Evolutionary conservation across 106 monocot species (phyloP).

Genomic region (Acanthochlamys bracteata): DNA sequence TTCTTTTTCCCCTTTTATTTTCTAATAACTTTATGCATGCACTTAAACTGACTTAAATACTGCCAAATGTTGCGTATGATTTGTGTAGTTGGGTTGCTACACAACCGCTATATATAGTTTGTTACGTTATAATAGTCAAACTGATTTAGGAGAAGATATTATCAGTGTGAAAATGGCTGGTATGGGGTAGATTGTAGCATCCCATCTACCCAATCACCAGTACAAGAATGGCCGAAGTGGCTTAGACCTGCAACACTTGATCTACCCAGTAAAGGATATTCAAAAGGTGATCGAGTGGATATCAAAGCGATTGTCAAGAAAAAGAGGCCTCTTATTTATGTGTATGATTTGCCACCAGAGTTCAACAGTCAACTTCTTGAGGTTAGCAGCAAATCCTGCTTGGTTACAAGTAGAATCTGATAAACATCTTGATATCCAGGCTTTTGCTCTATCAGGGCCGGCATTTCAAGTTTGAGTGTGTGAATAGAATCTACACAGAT

Average conservation of each 20-base stretch:
- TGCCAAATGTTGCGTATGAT: background rate
- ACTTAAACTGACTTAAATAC: background rate
- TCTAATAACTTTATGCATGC: background rate
- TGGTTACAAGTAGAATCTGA: background rate
- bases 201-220: slow-evolving; percentile 46
- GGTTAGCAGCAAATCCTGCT: slow-evolving; percentile 20
- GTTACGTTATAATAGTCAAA: too few species aligned
- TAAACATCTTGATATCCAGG: background rate
- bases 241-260: slow-evolving; percentile 54
- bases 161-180: slow-evolving; percentile 78
- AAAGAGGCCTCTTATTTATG: slow-evolving; percentile 91
- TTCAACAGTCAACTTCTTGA: slow-evolving; percentile 93
- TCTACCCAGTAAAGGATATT: slow-evolving; percentile 29
- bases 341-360: slow-evolving; percentile 92
- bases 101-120: too few species aligned
- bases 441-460: slow-evolving; percentile 51
- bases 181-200: slow-evolving; percentile 97
- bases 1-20: background rate
- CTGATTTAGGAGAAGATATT: too few species aligned
- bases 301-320: slow-evolving; percentile 49
- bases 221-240: slow-evolving; percentile 74
- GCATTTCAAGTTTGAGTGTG: slow-evolving; percentile 72
- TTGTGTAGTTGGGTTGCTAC: background rate
- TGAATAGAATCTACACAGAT: slow-evolving; percentile 73
- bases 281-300: slow-evolving; percentile 12